A percentile compares a stretch with the other conserved stretches of the same genome.
Evolutionary conservation across 345 rosid genomes (phyloP).

Genomic region (Streptanthus diversifolius): DNA sequence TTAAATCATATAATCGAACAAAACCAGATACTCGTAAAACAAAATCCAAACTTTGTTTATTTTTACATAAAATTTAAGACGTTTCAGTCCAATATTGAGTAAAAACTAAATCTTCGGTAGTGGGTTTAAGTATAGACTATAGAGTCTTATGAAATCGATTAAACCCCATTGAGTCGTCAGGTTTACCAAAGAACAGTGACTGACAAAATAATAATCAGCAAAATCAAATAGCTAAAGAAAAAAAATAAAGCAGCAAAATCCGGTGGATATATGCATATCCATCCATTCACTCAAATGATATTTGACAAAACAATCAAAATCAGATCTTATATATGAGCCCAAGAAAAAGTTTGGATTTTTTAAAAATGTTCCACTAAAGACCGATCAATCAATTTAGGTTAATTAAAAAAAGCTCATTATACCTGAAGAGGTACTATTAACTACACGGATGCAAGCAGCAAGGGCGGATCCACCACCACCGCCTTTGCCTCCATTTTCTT

Average conservation of each 20-base stretch:
- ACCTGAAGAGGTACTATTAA: slow-evolving; percentile 34
- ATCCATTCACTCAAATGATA: slow-evolving; percentile 1
- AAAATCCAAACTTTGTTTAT: not conserved
- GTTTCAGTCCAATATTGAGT: not conserved
- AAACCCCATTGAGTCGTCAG: not conserved
- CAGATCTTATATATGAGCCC: not conserved
- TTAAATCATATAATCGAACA: not conserved
- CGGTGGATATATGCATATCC: slow-evolving; percentile 1
- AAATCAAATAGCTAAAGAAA: not conserved
- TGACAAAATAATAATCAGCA: not conserved
- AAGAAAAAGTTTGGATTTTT: not conserved
- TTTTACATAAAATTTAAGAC: not conserved
- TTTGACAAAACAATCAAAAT: not conserved
- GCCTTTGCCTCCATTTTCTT: slow-evolving; percentile 9
- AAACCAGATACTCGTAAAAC: not conserved
- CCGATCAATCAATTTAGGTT: not conserved
- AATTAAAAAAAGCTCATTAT: not conserved
- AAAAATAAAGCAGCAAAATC: not conserved
- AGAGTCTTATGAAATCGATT: not conserved
- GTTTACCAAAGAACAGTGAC: slow-evolving; percentile 18
- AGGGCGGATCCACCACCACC: slow-evolving; percentile 21
- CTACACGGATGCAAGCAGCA: slow-evolving; percentile 29
- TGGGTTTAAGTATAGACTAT: not conserved
- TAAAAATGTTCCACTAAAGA: not conserved
- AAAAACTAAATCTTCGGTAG: not conserved